Conservation (phyloP, 805 yeast species). For the Kuraishia ogatae region DNA sequence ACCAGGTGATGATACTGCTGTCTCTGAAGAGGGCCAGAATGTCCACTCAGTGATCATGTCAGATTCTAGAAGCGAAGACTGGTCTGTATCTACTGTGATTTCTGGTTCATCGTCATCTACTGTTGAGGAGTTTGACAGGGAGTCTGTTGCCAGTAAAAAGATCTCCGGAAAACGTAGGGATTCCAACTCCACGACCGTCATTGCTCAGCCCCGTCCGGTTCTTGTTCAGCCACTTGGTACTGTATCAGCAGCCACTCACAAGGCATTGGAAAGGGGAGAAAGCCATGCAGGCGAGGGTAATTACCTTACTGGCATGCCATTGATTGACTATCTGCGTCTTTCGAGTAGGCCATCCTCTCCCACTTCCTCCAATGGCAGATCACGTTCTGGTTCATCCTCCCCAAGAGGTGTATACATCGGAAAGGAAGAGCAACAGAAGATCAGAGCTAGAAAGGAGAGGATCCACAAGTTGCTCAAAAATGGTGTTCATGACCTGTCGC, state of each 20-base stretch:
- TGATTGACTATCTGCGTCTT: not conserved
- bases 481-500: not conserved
- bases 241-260: not conserved
- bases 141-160: not conserved
- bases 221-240: not conserved
- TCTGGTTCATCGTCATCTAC: not conserved
- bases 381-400: not conserved
- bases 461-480: slow-evolving; percentile 1
- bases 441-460: not conserved
- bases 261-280: not conserved
- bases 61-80: not conserved
- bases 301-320: not conserved
- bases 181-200: not conserved
- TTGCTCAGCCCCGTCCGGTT: not conserved
- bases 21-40: not conserved
- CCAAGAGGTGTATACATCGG: not conserved
- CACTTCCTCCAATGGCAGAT: not conserved
- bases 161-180: not conserved
- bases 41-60: not conserved
- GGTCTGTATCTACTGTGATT: not conserved
- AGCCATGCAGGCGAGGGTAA: not conserved
- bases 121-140: not conserved
- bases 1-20: not conserved
- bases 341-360: not conserved
- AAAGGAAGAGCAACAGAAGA: not conserved